Evolutionary conservation across 1,139 yeast genomes (phyloP), one percentile per base, ranked within the genome.

Genomic region (Blastobotrys capitulatus): DNA sequence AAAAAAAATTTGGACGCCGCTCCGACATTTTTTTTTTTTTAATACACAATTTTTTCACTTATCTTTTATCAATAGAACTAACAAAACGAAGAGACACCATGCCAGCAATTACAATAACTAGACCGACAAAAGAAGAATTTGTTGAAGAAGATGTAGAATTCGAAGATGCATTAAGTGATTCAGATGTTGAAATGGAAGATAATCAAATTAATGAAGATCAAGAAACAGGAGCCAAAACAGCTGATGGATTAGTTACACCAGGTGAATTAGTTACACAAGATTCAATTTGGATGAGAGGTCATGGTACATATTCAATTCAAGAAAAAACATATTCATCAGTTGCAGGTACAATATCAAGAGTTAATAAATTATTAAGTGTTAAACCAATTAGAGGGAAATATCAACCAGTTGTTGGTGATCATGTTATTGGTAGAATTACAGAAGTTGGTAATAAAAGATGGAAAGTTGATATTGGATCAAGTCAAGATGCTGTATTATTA

Each of bases 251-350:
- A 12, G 96, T 92, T 16, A 88, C 97, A 0, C 99, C 99, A 0
- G 99, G 99, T n/a, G 97, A 94, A 64, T 71, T 90, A 50, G 87
- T 94, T 16, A 92, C 98, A 0, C 95, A 86, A 60, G 98, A 94
- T 62, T 89, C 96, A 7, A 78, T 85, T 5, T 92, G 97, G 97
- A 94, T 94, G 98, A 80, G 95, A 65, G 99, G 98, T 32, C 99
- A 94, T 65, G 98, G 98, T 2, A 94, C 98, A 0, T 92, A 88
- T 65, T 81, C 84, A 55, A 71, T 83, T 38, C 80, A 78, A 51
- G 71, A 73, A 48, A 73, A 77, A 58, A 89, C 97, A 0, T 89
- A 80, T 64, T 85, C 96, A 1, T 83, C 97, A 0, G 96, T 92
- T 3, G 97, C 96, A 0, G 99, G 99, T 3, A 82, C 82, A 18